phyloP scores from a whole-genome alignment of 495 filamentous ascomycete genomes.

The Cetradonia linearis region DNA sequence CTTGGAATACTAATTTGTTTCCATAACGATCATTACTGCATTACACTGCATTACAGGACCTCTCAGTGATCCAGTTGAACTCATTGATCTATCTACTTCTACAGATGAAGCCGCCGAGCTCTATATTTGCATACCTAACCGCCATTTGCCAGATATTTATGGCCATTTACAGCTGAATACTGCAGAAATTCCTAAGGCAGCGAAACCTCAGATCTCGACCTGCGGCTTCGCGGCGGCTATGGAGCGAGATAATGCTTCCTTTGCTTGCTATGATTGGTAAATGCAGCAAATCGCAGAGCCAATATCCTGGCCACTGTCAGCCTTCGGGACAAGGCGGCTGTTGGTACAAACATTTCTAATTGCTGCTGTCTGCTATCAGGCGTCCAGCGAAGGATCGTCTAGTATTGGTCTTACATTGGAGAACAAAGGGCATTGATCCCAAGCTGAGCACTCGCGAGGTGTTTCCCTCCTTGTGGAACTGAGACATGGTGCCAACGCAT shows the following conservation, averaged over 20 bases:
- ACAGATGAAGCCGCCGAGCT: conserved; percentile 3
- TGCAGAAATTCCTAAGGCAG: not conserved
- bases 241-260: conserved; percentile 1
- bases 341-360: not conserved
- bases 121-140: not conserved
- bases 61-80: not conserved
- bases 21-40: not conserved
- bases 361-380: not conserved
- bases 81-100: not conserved
- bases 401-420: not conserved
- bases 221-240: not conserved
- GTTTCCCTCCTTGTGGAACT: not conserved
- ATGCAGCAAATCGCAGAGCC: conserved; percentile 1
- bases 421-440: conserved; percentile 1
- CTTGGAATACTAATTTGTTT: conserved; percentile 1
- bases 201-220: not conserved
- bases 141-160: not conserved
- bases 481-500: conserved; percentile 5
- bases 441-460: conserved; percentile 1
- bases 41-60: not conserved
- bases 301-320: conserved; percentile 4
- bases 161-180: not conserved
- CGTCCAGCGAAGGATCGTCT: not conserved
- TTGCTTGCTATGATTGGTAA: conserved; percentile 1
- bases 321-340: conserved; percentile 5